These are phyloP conservation scores for Reticulascus tulasneorum DNA, from an alignment of 2,329 filamentous ascomycete species.

Conservation along the genomic window DNA sequence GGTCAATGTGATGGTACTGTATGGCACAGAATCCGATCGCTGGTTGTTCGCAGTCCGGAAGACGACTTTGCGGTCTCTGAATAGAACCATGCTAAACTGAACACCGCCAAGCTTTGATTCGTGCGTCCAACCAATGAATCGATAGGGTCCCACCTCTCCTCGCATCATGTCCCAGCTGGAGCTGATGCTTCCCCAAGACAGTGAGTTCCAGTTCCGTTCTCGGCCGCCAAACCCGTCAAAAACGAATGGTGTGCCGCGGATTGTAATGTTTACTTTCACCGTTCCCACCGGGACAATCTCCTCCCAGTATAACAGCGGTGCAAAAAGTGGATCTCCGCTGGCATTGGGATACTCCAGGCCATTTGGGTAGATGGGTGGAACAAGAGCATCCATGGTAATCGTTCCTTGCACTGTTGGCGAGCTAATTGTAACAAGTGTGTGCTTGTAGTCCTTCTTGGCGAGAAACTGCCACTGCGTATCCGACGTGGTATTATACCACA, in stretches of 20 bases:
- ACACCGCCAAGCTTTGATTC: constrained; percentile 2
- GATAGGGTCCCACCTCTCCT: constrained; percentile 10
- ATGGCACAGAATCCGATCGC: background rate
- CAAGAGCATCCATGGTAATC: background rate
- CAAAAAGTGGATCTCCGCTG: background rate
- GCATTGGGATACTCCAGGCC: background rate
- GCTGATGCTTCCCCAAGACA: constrained; percentile 12
- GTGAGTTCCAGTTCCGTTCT: constrained; percentile 14
- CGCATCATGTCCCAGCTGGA: constrained; percentile 12
- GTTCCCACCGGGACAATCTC: constrained; percentile 5
- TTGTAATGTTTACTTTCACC: constrained; percentile 6
- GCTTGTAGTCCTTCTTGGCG: background rate
- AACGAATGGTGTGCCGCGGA: constrained; percentile 9
- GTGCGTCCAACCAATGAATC: constrained; percentile 13
- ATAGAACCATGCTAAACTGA: background rate
- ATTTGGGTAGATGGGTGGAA: background rate
- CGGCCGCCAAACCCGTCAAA: constrained; percentile 10
- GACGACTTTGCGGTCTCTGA: background rate
- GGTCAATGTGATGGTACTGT: background rate
- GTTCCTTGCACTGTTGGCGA: background rate
- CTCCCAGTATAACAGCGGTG: background rate
- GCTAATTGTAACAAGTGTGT: background rate
- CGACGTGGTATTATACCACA: background rate
- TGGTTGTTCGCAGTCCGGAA: background rate
- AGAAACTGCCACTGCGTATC: background rate